Evolutionary conservation across 306 rosid species (phyloP), one percentile per base, ranked within the genome.

Genomic region (Dalbergia cochinchinensis): DNA sequence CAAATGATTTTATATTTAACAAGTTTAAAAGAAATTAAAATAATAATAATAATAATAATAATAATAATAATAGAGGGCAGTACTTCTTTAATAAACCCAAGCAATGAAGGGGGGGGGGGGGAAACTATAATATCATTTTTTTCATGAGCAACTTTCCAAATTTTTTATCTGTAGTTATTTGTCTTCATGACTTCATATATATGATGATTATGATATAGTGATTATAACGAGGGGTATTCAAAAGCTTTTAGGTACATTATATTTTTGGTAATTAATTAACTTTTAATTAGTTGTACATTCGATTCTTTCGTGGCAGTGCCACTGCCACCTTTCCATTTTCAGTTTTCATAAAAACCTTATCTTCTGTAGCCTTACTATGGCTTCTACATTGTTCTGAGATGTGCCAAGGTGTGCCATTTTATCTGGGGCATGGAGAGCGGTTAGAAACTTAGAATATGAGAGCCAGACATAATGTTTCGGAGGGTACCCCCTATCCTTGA

Each of bases 391-490:
- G 73, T 85, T 87, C 37, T 71, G 60, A 77, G 41, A 76, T 42
- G 54, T 79, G 81, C 13, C 65, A 57, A 61, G 70, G 76, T 86
- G 81, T 82, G 31, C 14, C 64, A 78, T 72, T 61, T 16, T 68
- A 61, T 54, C 51, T 73, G 58, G 73, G 71, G 42, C 18, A 58
- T 67, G 34, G 18, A 26, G 26, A 57, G 78, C 79, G 31, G 68
- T 65, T 73, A 64, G 22, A 20, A 20, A 20, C 22, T 20, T 20
- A 20, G 34, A 18, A 51, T 41, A 74, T 54, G 41, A 58, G 41
- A 60, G 70, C 16, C 70, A 48, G 79, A 68, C 84, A 86, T 50
- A 42, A 79, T 58, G 84, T 82, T 86, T 73, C 76, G 86, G 88
- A 22, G 69, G 78, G 71, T 47, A 60, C 73, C 65, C 80, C 65